Base-by-base conservation (phyloP, 2,329 filamentous ascomycete genomes). In the Sporothrix sp. region DNA sequence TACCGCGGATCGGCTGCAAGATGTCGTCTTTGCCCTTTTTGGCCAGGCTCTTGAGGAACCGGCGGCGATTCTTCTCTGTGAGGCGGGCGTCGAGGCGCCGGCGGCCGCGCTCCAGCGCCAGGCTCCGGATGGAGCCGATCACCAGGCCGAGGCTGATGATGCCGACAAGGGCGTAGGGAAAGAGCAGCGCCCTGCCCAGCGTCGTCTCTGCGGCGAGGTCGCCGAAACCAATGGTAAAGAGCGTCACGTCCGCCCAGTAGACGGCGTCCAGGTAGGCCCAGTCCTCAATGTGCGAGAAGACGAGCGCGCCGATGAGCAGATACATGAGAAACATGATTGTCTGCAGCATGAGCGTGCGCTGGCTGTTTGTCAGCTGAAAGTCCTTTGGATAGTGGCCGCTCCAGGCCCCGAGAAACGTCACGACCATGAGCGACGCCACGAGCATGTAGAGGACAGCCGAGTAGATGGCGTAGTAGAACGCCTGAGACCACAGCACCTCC, bases 331-430 rank as follows among this genome's bases (percentile, higher is more conserved):
- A 87, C 50, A 85, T 71, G 66, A 94, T 94, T 1, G 88, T 95
- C 66, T 96, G 90, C 25, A 95, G 68, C 72, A 96, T 95, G 20
- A 96, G 70, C 0, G 87, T 95, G 9, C 90, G 78, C 65, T 96
- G 90, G 54, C 84, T 84, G 48, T 82, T 78, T 0, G 85, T 90
- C 21, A 95, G 72, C 57, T 76, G 71, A 58, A 95, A 95, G 60
- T 88, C 82, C 58, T 87, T 84, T 7, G 76, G 75, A 59, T 95
- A 95, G 58, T 87, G 84, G 2, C 72, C 71, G 0, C 62, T 60
- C 14, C 79, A 77, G 42, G 89, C 90, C 8, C 88, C 88, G 51
- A 82, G 74, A 68, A 91, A 87, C 20, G 91, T 95, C 50, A 87
- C 66, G 57, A 84, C 76, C 65, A 95, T 81, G 33, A 94, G 74